phyloP scores from a whole-genome alignment of 2,329 filamentous ascomycete species.

The Xylaria sp. region DNA sequence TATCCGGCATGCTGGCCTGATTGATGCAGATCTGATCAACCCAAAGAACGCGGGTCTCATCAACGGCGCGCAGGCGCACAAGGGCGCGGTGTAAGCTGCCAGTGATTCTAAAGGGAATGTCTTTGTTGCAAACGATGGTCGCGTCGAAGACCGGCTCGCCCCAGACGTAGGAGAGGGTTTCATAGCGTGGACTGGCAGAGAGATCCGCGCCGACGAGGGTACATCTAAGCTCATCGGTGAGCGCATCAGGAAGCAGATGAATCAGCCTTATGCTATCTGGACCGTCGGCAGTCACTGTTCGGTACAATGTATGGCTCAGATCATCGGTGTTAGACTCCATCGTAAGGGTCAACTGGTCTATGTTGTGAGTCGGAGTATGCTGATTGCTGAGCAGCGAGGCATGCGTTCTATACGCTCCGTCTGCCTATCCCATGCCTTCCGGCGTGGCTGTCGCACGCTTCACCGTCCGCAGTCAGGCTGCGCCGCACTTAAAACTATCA shows the following conservation, averaged over 20 bases:
- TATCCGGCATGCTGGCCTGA: neutral
- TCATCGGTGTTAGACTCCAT: neutral
- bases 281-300: neutral
- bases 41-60: neutral
- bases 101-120: neutral
- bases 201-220: neutral
- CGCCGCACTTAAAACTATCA: too few species aligned
- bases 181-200: neutral
- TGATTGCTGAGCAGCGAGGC: too few species aligned
- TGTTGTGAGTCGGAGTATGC: neutral
- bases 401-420: neutral
- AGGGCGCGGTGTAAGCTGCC: neutral
- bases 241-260: neutral
- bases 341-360: neutral
- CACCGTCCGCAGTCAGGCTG: too few species aligned
- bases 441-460: too few species aligned
- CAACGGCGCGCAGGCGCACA: neutral
- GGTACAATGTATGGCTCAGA: neutral
- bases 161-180: neutral
- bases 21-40: neutral
- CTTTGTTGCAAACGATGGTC: neutral
- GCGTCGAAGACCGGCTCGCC: neutral
- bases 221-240: neutral
- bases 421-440: neutral
- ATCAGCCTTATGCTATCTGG: neutral